Evolutionary conservation across 2,329 filamentous ascomycete species (phyloP), one percentile per base, ranked within the genome.

Genomic region (Domatiomyces globalis): DNA sequence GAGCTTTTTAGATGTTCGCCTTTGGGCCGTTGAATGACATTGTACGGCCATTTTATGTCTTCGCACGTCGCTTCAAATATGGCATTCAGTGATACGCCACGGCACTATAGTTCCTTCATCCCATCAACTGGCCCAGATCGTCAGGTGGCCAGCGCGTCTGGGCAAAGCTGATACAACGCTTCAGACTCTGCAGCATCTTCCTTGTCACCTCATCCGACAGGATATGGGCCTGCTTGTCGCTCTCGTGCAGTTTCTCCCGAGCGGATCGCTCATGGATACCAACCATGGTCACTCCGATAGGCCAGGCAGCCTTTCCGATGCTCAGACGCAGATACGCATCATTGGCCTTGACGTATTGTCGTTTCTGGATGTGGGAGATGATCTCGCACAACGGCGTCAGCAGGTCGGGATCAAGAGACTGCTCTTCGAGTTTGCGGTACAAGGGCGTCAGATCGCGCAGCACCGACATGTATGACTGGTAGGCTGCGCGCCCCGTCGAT

Each of bases 271-370:
- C 92, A 78, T 98, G 92, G 62, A 98, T 98, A 74, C 92, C 92
- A 63, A 98, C 92, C 92, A 96, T 98, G 67, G 92, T 98, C 42
- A 98, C 92, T 69, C 92, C 92, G 63, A 98, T 98, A 20, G 92
- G 92, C 92, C 92, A 98, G 15, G 92, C 92, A 56, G 88, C 89
- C 71, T 95, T 95, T 58, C 88, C 88, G 63, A 98, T 98, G 66
- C 87, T 94, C 50, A 98, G 74, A 49, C 87, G 78, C 54, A 98
- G 73, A 67, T 98, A 98, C 0, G 87, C 89, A 66, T 98, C 87
- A 65, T 96, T 96, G 33, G 92, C 92, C 69, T 95, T 86, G 46
- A 98, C 90, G 64, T 98, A 98, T 56, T 87, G 80, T 54, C 88
- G 79, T 64, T 88, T 83, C 69, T 98, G 92, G 3, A 90, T 87